Percentiles rank a stretch among this genome's conserved stretches.
These are phyloP conservation scores for Leishmania amazonensis DNA, from an alignment of 208 protist species.

Conservation along the genomic window DNA sequence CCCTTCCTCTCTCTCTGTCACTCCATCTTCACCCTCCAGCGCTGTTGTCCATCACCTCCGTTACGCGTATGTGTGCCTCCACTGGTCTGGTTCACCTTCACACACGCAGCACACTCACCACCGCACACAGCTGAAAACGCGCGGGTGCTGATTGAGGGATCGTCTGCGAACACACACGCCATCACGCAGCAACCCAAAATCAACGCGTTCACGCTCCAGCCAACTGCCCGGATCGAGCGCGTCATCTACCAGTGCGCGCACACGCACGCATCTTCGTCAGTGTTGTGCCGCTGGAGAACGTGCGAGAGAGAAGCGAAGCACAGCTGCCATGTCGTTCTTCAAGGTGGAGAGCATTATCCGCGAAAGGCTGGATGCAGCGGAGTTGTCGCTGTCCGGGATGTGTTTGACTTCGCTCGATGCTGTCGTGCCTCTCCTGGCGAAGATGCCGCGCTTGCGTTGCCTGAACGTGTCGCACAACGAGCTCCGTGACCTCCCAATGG, in stretches of 20 bases:
- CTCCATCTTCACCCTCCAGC: not conserved
- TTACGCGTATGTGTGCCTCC: not conserved
- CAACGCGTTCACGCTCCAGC: not conserved
- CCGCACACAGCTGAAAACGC: not conserved
- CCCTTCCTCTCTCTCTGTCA: not conserved
- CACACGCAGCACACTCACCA: not conserved
- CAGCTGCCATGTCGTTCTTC: slow-evolving; percentile 20
- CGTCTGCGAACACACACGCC: not conserved
- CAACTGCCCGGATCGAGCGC: no score
- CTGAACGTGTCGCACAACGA: slow-evolving; percentile 61
- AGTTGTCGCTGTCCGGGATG: slow-evolving; percentile 42
- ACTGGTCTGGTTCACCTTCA: not conserved
- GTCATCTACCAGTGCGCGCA: not conserved
- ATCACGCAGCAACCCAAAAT: not conserved
- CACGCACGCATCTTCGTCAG: not conserved
- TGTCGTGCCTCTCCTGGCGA: slow-evolving; percentile 49
- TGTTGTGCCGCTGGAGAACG: not conserved
- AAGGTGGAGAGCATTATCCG: slow-evolving; percentile 31
- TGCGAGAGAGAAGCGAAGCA: not conserved
- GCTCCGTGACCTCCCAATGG: slow-evolving; percentile 49
- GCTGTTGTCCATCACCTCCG: not conserved
- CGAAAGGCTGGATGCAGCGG: slow-evolving; percentile 26
- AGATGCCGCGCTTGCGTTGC: slow-evolving; percentile 40
- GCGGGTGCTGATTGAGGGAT: not conserved
- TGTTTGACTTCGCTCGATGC: slow-evolving; percentile 49